A percentile compares a stretch with the other conserved stretches of the same genome.
Evolutionary conservation across 495 filamentous ascomycete genomes (phyloP).

Genomic region (Penicillium daleae): DNA sequence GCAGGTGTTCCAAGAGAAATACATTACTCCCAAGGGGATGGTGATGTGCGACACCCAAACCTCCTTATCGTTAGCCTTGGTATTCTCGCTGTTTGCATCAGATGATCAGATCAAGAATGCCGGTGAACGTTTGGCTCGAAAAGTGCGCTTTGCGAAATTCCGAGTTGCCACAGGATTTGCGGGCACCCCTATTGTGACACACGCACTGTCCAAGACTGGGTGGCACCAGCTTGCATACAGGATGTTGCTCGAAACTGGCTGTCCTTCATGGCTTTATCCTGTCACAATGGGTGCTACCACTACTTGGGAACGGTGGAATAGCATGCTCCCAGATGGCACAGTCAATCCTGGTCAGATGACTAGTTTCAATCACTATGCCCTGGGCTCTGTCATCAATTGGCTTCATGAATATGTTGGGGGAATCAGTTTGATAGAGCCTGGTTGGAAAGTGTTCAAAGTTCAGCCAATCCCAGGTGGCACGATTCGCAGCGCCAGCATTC

Average conservation of each 20-base stretch:
- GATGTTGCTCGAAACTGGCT: constrained; percentile 45
- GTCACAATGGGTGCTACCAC: constrained; percentile 57
- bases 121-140: constrained; percentile 31
- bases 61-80: constrained; percentile 46
- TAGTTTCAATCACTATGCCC: constrained; percentile 58
- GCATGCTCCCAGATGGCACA: constrained; percentile 53
- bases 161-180: constrained; percentile 58
- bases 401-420: constrained; percentile 36
- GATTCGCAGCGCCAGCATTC: background rate
- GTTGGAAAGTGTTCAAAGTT: constrained; percentile 14
- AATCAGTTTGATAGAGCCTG: constrained; percentile 20
- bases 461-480: constrained; percentile 12
- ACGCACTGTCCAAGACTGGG: constrained; percentile 44
- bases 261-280: constrained; percentile 58
- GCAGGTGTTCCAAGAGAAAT: constrained; percentile 45
- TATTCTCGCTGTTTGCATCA: constrained; percentile 46
- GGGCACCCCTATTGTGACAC: constrained; percentile 54
- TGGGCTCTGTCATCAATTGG: constrained; percentile 46
- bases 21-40: constrained; percentile 44
- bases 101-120: constrained; percentile 37
- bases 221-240: constrained; percentile 38
- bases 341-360: constrained; percentile 60
- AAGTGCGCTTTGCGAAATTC: constrained; percentile 42
- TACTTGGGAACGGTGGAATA: constrained; percentile 62
- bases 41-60: constrained; percentile 55